Percentiles rank a stretch among this genome's conserved stretches.
These are phyloP conservation scores for Vitis riparia DNA, from an alignment of 164 flowering plant genomes.

Conservation along the genomic window DNA sequence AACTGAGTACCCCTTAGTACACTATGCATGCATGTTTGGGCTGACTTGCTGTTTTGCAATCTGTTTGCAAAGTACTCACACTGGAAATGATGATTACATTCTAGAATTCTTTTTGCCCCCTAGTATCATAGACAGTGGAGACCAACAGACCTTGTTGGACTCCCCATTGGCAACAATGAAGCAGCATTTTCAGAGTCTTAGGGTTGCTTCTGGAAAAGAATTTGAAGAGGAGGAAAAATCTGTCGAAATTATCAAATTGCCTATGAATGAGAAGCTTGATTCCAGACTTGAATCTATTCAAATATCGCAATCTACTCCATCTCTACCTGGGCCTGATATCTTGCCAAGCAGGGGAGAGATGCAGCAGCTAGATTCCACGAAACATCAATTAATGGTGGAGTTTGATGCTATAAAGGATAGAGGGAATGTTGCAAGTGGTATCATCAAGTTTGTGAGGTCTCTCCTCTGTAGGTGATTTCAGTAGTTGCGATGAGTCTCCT, in stretches of 20 bases:
- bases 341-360: constrained; percentile 28
- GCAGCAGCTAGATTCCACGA: constrained; percentile 20
- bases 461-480: no score
- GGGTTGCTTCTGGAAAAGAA: constrained; percentile 57
- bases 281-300: constrained; percentile 28
- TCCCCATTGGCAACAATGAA: constrained; percentile 67
- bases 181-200: constrained; percentile 65
- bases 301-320: constrained; percentile 18
- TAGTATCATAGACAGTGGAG: constrained; percentile 36
- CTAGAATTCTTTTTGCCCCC: constrained; percentile 91
- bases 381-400: constrained; percentile 23
- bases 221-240: constrained; percentile 44
- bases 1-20: constrained; percentile 88
- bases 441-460: no score
- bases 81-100: constrained; percentile 85
- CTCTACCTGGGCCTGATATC: constrained; percentile 22
- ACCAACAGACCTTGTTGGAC: constrained; percentile 58
- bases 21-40: constrained; percentile 91
- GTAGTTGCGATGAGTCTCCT: no score
- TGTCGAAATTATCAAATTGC: constrained; percentile 54
- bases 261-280: constrained; percentile 30
- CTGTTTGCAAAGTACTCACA: constrained; percentile 67
- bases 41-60: constrained; percentile 74
- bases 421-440: constrained; percentile 5
- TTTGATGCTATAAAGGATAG: constrained; percentile 19